Evolutionary conservation across 208 protist species (phyloP).

Genomic region (Trichomonas vaginalis): DNA sequence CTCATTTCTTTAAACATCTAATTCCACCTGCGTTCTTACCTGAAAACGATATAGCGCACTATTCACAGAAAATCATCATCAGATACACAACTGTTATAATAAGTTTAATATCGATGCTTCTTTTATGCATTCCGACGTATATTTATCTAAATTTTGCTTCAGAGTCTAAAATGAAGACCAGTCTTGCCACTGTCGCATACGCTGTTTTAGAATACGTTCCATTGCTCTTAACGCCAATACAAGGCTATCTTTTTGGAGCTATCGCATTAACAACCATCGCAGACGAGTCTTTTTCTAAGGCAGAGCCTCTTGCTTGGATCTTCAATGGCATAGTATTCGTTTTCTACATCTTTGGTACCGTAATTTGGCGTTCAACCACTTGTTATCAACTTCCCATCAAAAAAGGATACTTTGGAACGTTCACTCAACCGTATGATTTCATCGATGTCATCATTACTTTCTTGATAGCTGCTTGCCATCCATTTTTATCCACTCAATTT

Average conservation of each 20-base stretch:
- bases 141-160: not conserved
- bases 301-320: not conserved
- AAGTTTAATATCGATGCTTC: not conserved
- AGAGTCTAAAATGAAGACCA: not conserved
- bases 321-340: not conserved
- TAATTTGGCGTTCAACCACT: not conserved
- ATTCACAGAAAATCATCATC: not conserved
- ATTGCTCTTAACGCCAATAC: not conserved
- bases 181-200: not conserved
- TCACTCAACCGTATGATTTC: not conserved
- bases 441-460: not conserved
- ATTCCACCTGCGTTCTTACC: not conserved
- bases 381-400: not conserved
- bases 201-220: not conserved
- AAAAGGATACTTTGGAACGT: not conserved
- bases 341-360: not conserved
- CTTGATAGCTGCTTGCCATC: not conserved
- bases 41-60: not conserved
- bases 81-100: not conserved
- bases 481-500: not conserved
- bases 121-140: not conserved
- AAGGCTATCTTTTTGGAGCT: not conserved
- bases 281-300: not conserved
- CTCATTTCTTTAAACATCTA: not conserved
- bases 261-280: not conserved